Conservation (phyloP, 2,329 filamentous ascomycete genomes). For the Cladophialophora psammophila region DNA sequence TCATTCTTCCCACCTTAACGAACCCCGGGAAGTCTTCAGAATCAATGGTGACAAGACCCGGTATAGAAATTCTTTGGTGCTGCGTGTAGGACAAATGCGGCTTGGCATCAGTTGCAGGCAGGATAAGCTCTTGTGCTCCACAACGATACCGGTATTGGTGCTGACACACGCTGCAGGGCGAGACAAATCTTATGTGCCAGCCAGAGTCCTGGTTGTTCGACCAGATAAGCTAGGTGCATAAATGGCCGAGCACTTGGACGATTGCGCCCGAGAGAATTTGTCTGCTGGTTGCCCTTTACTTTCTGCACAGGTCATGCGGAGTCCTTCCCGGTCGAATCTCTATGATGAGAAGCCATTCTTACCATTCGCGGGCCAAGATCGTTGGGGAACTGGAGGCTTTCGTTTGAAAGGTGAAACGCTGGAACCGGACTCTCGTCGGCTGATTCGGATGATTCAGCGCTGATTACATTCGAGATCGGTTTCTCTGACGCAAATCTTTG, state of each 20-base stretch:
- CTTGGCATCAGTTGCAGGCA: neutral
- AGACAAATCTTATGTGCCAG: neutral
- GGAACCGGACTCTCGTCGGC: neutral
- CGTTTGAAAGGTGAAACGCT: neutral
- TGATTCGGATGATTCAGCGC: conserved; percentile 12
- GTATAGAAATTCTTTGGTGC: neutral
- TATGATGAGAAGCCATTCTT: neutral
- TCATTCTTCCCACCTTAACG: neutral
- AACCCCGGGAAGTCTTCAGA: neutral
- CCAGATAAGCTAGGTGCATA: neutral
- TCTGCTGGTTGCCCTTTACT: neutral
- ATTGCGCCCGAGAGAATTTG: neutral
- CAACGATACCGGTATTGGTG: neutral
- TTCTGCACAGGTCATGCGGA: neutral
- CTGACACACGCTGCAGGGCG: conserved; percentile 3
- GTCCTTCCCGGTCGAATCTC: neutral
- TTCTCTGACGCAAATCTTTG: neutral
- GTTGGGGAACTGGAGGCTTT: neutral
- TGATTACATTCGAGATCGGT: conserved; percentile 3
- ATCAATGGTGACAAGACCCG: neutral
- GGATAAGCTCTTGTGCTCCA: neutral
- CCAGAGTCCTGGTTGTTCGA: neutral
- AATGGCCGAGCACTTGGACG: neutral
- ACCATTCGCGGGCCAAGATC: neutral
- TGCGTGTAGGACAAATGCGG: neutral